These are phyloP conservation scores for Entomortierella chlamydospora DNA, from an alignment of 192 early-diverging fungal genomes.

Conservation along the genomic window DNA sequence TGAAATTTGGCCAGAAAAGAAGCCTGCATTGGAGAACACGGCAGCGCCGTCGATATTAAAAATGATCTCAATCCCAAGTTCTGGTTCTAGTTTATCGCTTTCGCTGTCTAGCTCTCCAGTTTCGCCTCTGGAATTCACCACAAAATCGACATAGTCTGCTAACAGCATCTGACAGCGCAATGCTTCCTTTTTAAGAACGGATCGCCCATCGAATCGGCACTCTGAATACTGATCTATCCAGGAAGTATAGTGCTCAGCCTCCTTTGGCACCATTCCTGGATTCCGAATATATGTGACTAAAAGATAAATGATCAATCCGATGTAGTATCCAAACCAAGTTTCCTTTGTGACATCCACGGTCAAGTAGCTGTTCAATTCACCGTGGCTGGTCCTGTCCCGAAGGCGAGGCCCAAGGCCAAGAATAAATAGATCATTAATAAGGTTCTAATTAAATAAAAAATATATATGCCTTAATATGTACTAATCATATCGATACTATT, in stretches of 20 bases:
- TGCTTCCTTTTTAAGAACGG: slow-evolving; percentile 13
- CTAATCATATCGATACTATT: no score
- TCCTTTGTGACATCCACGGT: slow-evolving; percentile 10
- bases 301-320: slow-evolving; percentile 9
- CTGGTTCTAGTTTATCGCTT: neutral
- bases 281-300: neutral
- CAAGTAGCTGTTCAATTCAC: slow-evolving; percentile 29
- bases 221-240: slow-evolving; percentile 11
- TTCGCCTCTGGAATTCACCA: neutral
- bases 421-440: slow-evolving; percentile 33
- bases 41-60: neutral
- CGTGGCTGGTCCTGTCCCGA: slow-evolving; percentile 45
- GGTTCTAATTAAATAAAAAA: slow-evolving; percentile 16
- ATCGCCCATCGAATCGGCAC: slow-evolving; percentile 33
- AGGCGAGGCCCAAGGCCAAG: slow-evolving; percentile 19
- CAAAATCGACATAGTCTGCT: neutral
- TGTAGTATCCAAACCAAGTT: slow-evolving; percentile 37
- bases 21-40: neutral
- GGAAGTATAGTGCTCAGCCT: neutral
- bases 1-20: neutral
- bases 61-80: neutral
- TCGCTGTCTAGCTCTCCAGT: neutral
- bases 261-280: neutral
- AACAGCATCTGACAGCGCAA: slow-evolving; percentile 1
- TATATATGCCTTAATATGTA: no score